Conservation (phyloP, 345 rosid species). For the Fremontodendron californicum region DNA sequence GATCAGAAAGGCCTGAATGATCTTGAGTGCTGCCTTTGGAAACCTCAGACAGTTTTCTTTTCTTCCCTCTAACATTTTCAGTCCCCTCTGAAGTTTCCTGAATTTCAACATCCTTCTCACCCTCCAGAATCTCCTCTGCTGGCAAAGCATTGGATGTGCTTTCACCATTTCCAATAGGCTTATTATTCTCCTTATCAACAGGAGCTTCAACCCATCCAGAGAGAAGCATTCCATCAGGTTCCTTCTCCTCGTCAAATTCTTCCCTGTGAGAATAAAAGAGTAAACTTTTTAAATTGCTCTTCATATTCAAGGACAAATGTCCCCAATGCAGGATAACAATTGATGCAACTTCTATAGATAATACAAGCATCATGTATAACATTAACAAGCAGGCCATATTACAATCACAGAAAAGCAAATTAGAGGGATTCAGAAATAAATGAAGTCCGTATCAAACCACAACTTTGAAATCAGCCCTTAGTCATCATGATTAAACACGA, state of each 20-base stretch:
- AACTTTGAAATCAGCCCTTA: neutral
- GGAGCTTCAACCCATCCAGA: slow-evolving; percentile 76
- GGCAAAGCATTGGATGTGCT: slow-evolving; percentile 45
- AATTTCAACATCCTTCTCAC: slow-evolving; percentile 17
- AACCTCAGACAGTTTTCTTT: slow-evolving; percentile 46
- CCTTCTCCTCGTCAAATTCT: slow-evolving; percentile 88
- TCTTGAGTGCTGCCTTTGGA: slow-evolving; percentile 12
- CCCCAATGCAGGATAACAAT: neutral
- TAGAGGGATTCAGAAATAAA: neutral
- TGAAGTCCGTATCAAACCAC: neutral
- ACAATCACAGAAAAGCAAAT: neutral
- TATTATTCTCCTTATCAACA: slow-evolving; percentile 34
- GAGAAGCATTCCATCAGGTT: slow-evolving; percentile 93
- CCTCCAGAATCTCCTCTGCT: slow-evolving; percentile 12
- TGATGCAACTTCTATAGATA: neutral
- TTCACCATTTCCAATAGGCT: slow-evolving; percentile 41
- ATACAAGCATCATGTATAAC: slow-evolving; percentile 4
- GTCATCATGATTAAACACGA: neutral
- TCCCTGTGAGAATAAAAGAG: slow-evolving; percentile 48
- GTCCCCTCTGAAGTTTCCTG: slow-evolving; percentile 37
- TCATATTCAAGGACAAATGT: neutral
- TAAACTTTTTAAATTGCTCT: neutral
- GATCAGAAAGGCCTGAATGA: slow-evolving; percentile 18
- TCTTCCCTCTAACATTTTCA: slow-evolving; percentile 34
- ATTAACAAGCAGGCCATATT: neutral